Percentiles rank a stretch among this genome's conserved stretches.
Conservation (phyloP, 1,284 basidiomycete genomes). For the Apiotrichum brassicae region DNA sequence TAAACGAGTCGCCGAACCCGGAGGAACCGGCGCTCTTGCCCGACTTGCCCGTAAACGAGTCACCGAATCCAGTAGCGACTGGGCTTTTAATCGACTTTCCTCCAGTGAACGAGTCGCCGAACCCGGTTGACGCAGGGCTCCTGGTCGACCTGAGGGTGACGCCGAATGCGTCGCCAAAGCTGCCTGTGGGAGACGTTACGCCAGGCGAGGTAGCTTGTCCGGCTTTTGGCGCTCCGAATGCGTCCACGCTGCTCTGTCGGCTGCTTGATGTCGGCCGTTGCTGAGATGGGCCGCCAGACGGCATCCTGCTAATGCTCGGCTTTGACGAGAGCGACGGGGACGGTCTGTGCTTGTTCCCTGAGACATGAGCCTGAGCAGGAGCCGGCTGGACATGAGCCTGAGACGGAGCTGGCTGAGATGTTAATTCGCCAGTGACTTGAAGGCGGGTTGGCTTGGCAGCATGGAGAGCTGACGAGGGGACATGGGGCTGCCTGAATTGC, state of each 20-base stretch:
- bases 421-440: conserved; percentile 32
- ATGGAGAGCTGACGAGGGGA: not conserved
- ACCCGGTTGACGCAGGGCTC: conserved; percentile 7
- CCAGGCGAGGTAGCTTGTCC: not conserved
- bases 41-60: conserved; percentile 2
- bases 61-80: conserved; percentile 6
- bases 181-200: conserved; percentile 9
- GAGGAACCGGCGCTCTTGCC: not conserved
- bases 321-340: not conserved
- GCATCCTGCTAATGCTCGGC: not conserved
- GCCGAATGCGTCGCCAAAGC: conserved; percentile 33
- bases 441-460: conserved; percentile 3
- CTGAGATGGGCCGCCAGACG: not conserved
- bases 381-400: not conserved
- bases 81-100: conserved; percentile 2
- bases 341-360: conserved; percentile 16
- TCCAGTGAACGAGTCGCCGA: conserved; percentile 4
- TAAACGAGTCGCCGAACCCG: conserved; percentile 16
- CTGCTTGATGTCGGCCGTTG: conserved; percentile 6
- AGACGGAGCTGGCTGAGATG: not conserved
- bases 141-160: conserved; percentile 7
- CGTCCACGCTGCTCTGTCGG: conserved; percentile 21
- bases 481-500: not conserved
- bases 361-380: not conserved
- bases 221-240: conserved; percentile 32